phyloP scores from a whole-genome alignment of 306 rosid species.

The Geum urbanum region DNA sequence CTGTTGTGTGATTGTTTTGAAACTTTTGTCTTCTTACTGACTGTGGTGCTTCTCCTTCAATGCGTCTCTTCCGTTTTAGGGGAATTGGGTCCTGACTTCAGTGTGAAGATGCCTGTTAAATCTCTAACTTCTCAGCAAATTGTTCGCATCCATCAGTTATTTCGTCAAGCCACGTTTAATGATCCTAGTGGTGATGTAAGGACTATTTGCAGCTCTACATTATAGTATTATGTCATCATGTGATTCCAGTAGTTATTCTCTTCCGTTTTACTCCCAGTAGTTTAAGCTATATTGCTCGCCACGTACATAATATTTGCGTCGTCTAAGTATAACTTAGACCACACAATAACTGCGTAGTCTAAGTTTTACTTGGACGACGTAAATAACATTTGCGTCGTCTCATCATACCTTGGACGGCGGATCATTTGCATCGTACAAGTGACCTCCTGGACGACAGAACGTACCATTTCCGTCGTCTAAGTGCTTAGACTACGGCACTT shows the following conservation, averaged over 20 bases:
- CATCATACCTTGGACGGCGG: no score
- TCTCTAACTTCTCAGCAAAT: constrained; percentile 85
- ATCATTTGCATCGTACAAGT: no score
- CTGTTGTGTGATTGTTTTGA: neutral
- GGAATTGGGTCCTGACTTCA: constrained; percentile 93
- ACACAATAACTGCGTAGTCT: no score
- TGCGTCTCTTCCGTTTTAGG: constrained; percentile 37
- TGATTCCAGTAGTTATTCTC: neutral
- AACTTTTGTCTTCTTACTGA: neutral
- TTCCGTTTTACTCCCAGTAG: constrained; percentile 8
- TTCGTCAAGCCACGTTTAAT: constrained; percentile 97
- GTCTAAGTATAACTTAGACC: no score
- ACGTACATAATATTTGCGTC: no score
- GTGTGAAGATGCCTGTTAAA: constrained; percentile 60
- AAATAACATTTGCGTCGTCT: no score
- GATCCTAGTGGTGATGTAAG: constrained; percentile 85
- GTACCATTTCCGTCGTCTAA: no score
- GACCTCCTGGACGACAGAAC: no score
- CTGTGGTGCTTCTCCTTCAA: neutral
- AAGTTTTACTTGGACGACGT: no score
- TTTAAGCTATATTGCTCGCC: constrained; percentile 20
- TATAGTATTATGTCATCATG: neutral
- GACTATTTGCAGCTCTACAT: neutral
- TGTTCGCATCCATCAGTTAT: constrained; percentile 90
- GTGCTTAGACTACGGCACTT: no score